Evolutionary conservation across 106 monocot genomes (phyloP), one percentile per base, ranked within the genome.

Genomic region (Cymbidium sinense): DNA sequence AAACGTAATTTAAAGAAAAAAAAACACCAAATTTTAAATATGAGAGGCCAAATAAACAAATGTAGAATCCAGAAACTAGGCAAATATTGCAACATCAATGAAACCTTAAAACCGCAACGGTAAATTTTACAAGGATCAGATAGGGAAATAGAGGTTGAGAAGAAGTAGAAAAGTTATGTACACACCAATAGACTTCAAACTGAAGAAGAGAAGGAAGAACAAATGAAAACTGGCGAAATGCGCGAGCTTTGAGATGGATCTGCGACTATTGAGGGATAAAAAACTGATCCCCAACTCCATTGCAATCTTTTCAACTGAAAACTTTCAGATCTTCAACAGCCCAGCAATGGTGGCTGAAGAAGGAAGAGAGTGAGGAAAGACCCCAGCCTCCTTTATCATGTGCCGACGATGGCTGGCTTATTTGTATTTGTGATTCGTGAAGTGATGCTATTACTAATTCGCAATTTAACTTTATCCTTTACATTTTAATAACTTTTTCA

Each of bases 211-310:
- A 70, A 70, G 70, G 31, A 35, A 35, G 17, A 20, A 70, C 17
- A 70, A 1, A 18, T 4, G 34, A 70, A 70, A 33, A 70, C 35
- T 18, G 35, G 34, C 31, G 17, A 70, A 70, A 70, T 33, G 34
- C 70, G 34, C 70, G 70, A 70, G 35, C 31, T 70, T 70, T 70
- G 70, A 70, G 70, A 33, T 70, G 70, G 70, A 35, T 70, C 70
- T 34, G 23, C 5, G 3, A 15, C 29, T 70, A 33, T 35, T 70
- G 70, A 70, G 35, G 5, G 34, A 70, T 35, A 35, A 70, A 70
- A 34, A 35, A 33, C 70, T 34, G 34, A 70, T 70, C 70, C 35
- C 19, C 34, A 70, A 35, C 70, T 70, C 70, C 70, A 70, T 70
- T 70, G 70, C 70, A 34, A 18, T 15, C 34, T 70, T 70, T 34